Evolutionary conservation across 176 grass and related monocot species (phyloP).

Genomic region (Phoenix dactylifera): DNA sequence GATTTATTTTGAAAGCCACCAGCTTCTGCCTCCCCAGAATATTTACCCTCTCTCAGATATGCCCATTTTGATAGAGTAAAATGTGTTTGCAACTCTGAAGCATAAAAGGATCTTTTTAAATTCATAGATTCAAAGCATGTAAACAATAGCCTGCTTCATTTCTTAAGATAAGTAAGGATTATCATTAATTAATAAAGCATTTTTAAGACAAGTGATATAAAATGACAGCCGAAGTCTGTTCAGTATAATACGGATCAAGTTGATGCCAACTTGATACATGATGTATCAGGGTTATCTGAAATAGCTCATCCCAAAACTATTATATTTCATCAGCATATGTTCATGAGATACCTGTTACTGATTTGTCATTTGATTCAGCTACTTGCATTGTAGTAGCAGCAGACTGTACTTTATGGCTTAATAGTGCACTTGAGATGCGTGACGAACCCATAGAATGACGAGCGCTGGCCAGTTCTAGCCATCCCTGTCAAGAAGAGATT

Average conservation of each 20-base stretch:
- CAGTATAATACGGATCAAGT: no score
- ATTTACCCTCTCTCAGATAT: conserved; percentile 29
- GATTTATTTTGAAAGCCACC: conserved; percentile 1
- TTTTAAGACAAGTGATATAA: no score
- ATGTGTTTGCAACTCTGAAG: conserved; percentile 41
- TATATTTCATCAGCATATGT: no score
- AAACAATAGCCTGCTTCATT: no score
- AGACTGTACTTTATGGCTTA: conserved; percentile 73
- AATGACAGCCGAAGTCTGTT: no score
- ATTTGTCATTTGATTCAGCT: conserved; percentile 19
- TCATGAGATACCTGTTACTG: conserved; percentile 35
- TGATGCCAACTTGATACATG: no score
- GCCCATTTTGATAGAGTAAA: conserved; percentile 67
- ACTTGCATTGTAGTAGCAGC: conserved; percentile 67
- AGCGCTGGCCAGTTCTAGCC: conserved; percentile 83
- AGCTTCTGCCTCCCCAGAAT: conserved; percentile 8
- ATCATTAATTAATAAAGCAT: no score
- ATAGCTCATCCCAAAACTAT: no score
- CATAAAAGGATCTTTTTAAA: background rate
- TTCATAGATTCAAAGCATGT: background rate
- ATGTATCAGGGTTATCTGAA: no score
- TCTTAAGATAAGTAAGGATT: no score
- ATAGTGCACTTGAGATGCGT: conserved; percentile 57
- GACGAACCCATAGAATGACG: conserved; percentile 79
- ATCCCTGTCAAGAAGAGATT: conserved; percentile 35